Base-by-base conservation (phyloP, 108 stramenopile genomes). In the Cyclostephanos tholiformis region DNA sequence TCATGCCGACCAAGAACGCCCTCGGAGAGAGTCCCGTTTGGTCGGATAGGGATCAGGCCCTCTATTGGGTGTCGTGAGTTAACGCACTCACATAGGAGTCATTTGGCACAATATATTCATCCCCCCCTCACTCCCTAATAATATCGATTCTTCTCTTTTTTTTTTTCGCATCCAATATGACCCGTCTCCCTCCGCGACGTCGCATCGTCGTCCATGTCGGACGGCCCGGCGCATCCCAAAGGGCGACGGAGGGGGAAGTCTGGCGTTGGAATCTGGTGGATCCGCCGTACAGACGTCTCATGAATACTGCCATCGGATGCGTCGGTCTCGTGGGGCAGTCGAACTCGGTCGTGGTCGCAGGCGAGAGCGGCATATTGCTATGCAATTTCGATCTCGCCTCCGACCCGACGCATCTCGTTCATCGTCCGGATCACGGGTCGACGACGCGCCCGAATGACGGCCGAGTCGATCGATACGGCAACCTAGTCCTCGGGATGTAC, bases 371-470 rank as follows among this genome's bases (percentile, higher is more conserved):
- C 38, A 73, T 86, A 26, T n/a, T 86, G 38, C 59, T 36, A 82
- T 84, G 78, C 46, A 72, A 61, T 27, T 57, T 35, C 26, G 82
- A 87, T 43, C 80, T 77, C 67, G 80, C 80, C n/a, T 30, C 39
- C 22, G 83, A 69, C 17, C 70, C 71, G 10, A n/a, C 27, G 13
- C 46, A 86, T 1, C 73, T 90, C 53, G 82, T 82, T 23, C 77
- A 85, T 20, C 80, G 85, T 11, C 89, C 89, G 13, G 86, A 84
- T 38, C 78, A 72, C 20, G 56, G 51, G 22, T 56, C 43, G 19
- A 76, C 81, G 0, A 90, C 89, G 1, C 83, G 89, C 30, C 89
- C 89, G 11, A 91, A 91, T 67, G 90, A 91, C 64, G 90, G 90
- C 9, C 79, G 90, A 39, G 87, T 88, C 20, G 90, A 91, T 70